Evolutionary conservation across 768 basidiomycete genomes (phyloP).

Genomic region (Krasilnikovozyma curviuscula): DNA sequence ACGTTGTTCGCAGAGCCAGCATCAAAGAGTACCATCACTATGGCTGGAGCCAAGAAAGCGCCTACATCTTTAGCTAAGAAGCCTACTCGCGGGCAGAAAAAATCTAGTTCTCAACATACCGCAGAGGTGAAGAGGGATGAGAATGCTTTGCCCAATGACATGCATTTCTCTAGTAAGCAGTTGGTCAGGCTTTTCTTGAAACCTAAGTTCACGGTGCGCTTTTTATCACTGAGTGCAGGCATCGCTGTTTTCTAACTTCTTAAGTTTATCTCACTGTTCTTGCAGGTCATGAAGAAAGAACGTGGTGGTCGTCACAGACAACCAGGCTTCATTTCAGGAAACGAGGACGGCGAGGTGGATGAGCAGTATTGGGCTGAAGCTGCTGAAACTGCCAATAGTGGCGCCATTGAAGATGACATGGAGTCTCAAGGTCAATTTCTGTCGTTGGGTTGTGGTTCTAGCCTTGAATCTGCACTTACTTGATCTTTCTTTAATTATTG

Average conservation of each 20-base stretch:
- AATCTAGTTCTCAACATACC: no score
- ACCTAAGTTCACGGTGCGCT: constrained; percentile 80
- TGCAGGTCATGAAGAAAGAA: constrained; percentile 12
- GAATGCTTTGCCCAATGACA: constrained; percentile 78
- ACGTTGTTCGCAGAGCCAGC: constrained; percentile 21
- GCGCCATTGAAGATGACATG: constrained; percentile 38
- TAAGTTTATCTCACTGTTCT: no score
- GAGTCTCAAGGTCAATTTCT: constrained; percentile 22
- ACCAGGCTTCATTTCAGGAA: constrained; percentile 18
- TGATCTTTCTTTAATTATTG: background rate
- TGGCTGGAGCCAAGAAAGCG: constrained; percentile 10
- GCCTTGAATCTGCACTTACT: background rate
- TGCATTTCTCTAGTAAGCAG: constrained; percentile 85
- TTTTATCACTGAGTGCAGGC: no score
- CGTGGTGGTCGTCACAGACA: no score
- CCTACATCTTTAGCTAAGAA: background rate
- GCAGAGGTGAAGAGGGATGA: constrained; percentile 54
- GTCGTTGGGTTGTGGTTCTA: background rate
- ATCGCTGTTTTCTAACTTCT: no score
- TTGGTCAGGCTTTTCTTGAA: constrained; percentile 85
- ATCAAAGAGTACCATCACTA: constrained; percentile 16
- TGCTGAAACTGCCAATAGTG: constrained; percentile 41
- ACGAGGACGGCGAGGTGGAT: constrained; percentile 72
- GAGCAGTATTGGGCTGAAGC: constrained; percentile 96
- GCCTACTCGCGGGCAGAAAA: constrained; percentile 29